phyloP scores from a whole-genome alignment of 139 green algal species.

The Chlamydomonas schloesseri region DNA sequence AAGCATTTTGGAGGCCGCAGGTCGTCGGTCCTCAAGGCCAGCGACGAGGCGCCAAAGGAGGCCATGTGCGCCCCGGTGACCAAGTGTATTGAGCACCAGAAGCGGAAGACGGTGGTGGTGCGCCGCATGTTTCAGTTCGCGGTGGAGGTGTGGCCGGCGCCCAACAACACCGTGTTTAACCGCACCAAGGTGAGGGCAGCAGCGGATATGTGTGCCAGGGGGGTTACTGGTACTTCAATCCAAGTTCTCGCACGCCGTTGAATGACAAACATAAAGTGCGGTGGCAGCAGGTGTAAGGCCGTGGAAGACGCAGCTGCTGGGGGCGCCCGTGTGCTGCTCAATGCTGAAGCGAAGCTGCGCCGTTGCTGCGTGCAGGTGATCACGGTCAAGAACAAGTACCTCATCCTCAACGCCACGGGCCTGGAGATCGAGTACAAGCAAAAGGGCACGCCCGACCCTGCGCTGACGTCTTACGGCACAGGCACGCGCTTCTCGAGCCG shows the following conservation, averaged over 20 bases:
- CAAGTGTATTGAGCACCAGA: not conserved
- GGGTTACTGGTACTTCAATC: too few relatives aligned
- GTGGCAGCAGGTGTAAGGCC: too few relatives aligned
- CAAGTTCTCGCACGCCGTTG: too few relatives aligned
- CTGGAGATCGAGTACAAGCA: constrained; percentile 88
- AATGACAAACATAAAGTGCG: too few relatives aligned
- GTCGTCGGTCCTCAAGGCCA: not conserved
- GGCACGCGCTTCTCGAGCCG: constrained; percentile 67
- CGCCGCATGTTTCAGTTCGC: constrained; percentile 81
- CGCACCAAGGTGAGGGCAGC: constrained; percentile 67
- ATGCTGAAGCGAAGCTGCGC: too few relatives aligned
- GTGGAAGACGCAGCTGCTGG: too few relatives aligned
- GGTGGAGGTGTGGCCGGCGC: constrained; percentile 78
- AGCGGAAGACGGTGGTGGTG: constrained; percentile 6
- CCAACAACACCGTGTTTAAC: constrained; percentile 70
- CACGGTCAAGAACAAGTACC: constrained; percentile 88
- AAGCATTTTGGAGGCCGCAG: too few relatives aligned
- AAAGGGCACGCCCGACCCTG: constrained; percentile 71
- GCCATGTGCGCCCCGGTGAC: not conserved
- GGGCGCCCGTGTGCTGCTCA: too few relatives aligned
- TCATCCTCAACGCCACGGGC: constrained; percentile 88
- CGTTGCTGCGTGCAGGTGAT: constrained; percentile 69
- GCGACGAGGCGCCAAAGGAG: not conserved
- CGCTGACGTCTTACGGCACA: constrained; percentile 38
- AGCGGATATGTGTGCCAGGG: too few relatives aligned